phyloP scores from a whole-genome alignment of 1,139 yeast species.

The Diutina scorzettiae region DNA sequence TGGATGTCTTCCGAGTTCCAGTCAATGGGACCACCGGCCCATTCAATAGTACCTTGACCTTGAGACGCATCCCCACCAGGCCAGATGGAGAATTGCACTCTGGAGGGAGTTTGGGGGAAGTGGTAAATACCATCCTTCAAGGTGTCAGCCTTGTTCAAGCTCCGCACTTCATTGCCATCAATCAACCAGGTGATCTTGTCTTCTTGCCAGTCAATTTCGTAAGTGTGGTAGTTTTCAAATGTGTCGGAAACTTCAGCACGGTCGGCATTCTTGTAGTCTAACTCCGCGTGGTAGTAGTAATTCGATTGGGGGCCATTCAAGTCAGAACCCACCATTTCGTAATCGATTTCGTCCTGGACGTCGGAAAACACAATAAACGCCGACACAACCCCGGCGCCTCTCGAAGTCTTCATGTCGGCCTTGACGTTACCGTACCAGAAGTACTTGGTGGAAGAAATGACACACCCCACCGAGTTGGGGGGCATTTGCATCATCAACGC shows the following conservation, averaged over 20 bases:
- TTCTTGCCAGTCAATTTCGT: conserved; percentile 75
- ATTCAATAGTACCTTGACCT: conserved; percentile 67
- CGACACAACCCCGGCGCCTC: conserved; percentile 68
- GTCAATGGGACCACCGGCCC: conserved; percentile 89
- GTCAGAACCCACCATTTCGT: conserved; percentile 71
- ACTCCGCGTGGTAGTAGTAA: conserved; percentile 63
- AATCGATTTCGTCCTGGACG: conserved; percentile 85
- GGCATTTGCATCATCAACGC: conserved; percentile 70
- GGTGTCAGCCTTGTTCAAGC: conserved; percentile 53
- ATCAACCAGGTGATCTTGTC: conserved; percentile 62
- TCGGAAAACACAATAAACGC: conserved; percentile 81
- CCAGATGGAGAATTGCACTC: conserved; percentile 83
- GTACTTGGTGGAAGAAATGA: conserved; percentile 65
- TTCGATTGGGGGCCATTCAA: conserved; percentile 59
- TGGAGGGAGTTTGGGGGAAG: conserved; percentile 87
- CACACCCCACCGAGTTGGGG: conserved; percentile 64
- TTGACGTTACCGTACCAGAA: conserved; percentile 82
- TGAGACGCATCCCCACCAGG: conserved; percentile 69
- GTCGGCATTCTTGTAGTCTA: conserved; percentile 51
- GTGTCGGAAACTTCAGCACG: conserved; percentile 40
- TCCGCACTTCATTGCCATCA: conserved; percentile 62
- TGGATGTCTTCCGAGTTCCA: conserved; percentile 71
- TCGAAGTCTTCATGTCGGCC: conserved; percentile 62
- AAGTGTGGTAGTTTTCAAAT: conserved; percentile 59
- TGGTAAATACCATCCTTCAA: conserved; percentile 42